These are phyloP conservation scores for Blastobotrys buckinghamii DNA, from an alignment of 1,139 yeast species.

Conservation along the genomic window DNA sequence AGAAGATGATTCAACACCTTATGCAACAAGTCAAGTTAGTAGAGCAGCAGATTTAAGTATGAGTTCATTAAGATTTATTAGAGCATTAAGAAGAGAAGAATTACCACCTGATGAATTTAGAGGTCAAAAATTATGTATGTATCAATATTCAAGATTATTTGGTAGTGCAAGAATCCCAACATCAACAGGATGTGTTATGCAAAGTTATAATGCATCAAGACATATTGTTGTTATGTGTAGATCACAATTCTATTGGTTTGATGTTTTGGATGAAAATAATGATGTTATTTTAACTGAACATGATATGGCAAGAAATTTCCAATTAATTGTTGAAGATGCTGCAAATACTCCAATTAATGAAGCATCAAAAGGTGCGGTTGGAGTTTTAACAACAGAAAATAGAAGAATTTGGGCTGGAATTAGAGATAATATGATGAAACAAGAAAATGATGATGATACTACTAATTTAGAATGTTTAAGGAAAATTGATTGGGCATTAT, in stretches of 20 bases:
- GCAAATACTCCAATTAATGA: conserved; percentile 53
- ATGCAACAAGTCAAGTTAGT: conserved; percentile 61
- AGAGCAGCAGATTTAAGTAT: conserved; percentile 78
- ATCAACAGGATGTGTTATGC: conserved; percentile 74
- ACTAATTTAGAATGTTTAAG: conserved; percentile 62
- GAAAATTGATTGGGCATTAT: conserved; percentile 73
- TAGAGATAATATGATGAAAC: conserved; percentile 46
- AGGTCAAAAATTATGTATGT: conserved; percentile 74
- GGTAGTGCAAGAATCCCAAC: conserved; percentile 87
- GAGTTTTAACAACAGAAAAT: conserved; percentile 84
- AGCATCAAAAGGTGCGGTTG: conserved; percentile 77
- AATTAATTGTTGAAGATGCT: conserved; percentile 71
- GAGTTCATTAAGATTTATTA: conserved; percentile 69
- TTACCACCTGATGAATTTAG: conserved; percentile 67
- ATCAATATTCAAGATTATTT: conserved; percentile 77
- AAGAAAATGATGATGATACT: conserved; percentile 24
- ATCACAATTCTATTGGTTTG: conserved; percentile 92
- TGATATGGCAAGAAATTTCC: conserved; percentile 69
- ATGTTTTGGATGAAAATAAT: conserved; percentile 68
- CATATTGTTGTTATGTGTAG: conserved; percentile 81
- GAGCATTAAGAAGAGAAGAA: conserved; percentile 70
- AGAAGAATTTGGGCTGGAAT: conserved; percentile 79
- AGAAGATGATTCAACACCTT: conserved; percentile 88
- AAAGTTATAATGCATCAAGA: conserved; percentile 64
- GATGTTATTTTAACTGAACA: conserved; percentile 66